Evolutionary conservation across 352 stramenopile species (phyloP), one percentile per base, ranked within the genome.

Genomic region (Globisporangium nunn): DNA sequence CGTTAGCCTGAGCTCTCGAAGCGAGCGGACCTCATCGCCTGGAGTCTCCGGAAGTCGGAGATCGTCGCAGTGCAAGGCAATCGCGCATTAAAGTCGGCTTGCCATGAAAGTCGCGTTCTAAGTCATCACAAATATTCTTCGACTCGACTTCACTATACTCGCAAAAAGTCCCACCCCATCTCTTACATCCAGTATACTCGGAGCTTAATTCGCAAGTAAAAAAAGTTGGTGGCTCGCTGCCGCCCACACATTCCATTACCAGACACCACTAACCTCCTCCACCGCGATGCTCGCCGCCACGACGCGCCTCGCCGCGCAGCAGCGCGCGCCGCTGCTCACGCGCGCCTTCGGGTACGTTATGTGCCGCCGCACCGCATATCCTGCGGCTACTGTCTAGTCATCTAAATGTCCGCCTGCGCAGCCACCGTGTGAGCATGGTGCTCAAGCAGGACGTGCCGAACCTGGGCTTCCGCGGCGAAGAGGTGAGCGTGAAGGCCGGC

Each of bases 401-500:
- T 23, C 23, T 23, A 23, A 23, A 23, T 23, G 23, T 23, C 23
- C 23, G 23, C 23, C 23, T 23, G 23, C 23, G 23, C 23, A 93
- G 84, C 52, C 82, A 94, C 66, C 79, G 81, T 43, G 84, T 94
- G 54, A 74, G 75, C 56, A 91, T 93, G 82, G 83, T 94, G 62
- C 73, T 94, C 40, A 91, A 91, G 72, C 68, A 93, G 63, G 85
- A 94, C 66, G 81, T 94, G 18, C 40, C 62, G 49, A 88, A 91
- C 53, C 73, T 95, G 51, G 85, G 87, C 49, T 96, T 94, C 72
- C 78, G 83, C 31, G 93, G 92, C 35, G 88, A 98, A 51, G 85
- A 98, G 46, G 76, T 98, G 48, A 83, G 71, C 31, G 93, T 98
- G 49, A 96, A 97, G 62, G 89, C 94, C 6, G 94, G 94, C 43